Evolutionary conservation across 345 rosid species (phyloP).

Genomic region (Gossypium anomalum): DNA sequence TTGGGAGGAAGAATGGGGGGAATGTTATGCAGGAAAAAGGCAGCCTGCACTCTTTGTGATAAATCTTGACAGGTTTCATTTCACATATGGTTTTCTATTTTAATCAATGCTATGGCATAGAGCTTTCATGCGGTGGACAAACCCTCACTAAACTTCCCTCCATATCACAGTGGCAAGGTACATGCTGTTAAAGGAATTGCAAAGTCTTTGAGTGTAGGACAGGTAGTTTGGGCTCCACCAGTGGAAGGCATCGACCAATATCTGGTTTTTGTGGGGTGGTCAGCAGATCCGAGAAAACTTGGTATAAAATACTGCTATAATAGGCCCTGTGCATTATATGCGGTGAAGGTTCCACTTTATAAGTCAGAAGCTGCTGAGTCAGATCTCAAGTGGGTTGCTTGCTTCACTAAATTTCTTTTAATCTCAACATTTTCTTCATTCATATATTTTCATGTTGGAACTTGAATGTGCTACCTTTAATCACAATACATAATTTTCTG

Average conservation of each 20-base stretch:
- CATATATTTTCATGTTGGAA: slow-evolving; percentile 11
- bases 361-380: slow-evolving; percentile 29
- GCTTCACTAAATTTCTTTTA: slow-evolving; percentile 6
- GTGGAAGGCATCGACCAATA: slow-evolving; percentile 38
- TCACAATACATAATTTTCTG: slow-evolving; percentile 18
- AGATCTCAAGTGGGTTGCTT: slow-evolving; percentile 49
- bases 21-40: slow-evolving; percentile 82
- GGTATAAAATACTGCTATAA: slow-evolving; percentile 87
- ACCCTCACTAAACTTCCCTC: slow-evolving; percentile 10
- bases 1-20: slow-evolving; percentile 99
- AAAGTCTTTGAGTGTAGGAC: slow-evolving; percentile 73
- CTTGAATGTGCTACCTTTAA: not conserved
- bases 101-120: not conserved
- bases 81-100: slow-evolving; percentile 13
- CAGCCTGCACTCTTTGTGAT: slow-evolving; percentile 74
- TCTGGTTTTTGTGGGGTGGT: slow-evolving; percentile 89
- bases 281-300: slow-evolving; percentile 67
- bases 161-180: slow-evolving; percentile 61
- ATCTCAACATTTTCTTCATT: not conserved
- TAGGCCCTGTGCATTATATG: slow-evolving; percentile 76
- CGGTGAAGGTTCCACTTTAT: slow-evolving; percentile 36
- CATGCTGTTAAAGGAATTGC: slow-evolving; percentile 60
- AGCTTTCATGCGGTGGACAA: not conserved
- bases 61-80: slow-evolving; percentile 48
- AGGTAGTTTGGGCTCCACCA: slow-evolving; percentile 88